Evolutionary conservation across 257 asterid genomes (phyloP).

Genomic region (Plantago major): DNA sequence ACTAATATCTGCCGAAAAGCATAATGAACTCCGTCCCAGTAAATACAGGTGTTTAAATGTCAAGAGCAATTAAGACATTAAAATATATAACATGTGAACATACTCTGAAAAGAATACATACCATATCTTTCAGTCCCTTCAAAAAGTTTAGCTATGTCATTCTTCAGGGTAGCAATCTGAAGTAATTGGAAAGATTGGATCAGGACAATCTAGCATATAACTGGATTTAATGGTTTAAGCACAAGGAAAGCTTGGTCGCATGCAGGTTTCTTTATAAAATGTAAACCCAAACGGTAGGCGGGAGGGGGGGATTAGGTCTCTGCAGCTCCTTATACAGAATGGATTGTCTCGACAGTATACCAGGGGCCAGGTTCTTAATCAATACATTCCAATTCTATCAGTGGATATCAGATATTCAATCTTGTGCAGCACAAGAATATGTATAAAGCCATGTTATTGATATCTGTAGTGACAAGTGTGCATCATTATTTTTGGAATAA

Average conservation of each 20-base stretch:
- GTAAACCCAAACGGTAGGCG: background rate
- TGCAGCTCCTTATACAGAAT: too few relatives aligned
- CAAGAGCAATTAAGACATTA: constrained; percentile 3
- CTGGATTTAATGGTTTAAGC: constrained; percentile 7
- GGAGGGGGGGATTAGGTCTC: too few relatives aligned
- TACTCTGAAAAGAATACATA: constrained; percentile 21
- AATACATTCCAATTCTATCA: background rate
- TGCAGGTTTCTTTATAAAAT: background rate
- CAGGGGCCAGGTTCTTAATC: background rate
- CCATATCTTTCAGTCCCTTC: constrained; percentile 84
- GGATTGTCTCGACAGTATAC: too few relatives aligned
- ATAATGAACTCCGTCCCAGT: constrained; percentile 1
- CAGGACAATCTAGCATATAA: constrained; percentile 18
- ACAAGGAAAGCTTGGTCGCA: background rate
- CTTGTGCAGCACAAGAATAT: background rate
- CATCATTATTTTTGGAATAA: too few relatives aligned
- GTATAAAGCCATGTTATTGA: background rate
- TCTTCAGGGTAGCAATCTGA: constrained; percentile 67
- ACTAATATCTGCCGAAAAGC: too few relatives aligned
- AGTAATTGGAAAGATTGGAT: constrained; percentile 24
- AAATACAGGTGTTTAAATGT: background rate
- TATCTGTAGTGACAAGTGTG: too few relatives aligned
- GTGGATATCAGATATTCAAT: background rate
- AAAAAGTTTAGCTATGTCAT: constrained; percentile 76
- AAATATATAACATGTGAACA: background rate